A percentile compares a stretch with the other conserved stretches of the same genome.
Evolutionary conservation across 2,329 filamentous ascomycete genomes (phyloP).

Genomic region (Trichoderma sp.): DNA sequence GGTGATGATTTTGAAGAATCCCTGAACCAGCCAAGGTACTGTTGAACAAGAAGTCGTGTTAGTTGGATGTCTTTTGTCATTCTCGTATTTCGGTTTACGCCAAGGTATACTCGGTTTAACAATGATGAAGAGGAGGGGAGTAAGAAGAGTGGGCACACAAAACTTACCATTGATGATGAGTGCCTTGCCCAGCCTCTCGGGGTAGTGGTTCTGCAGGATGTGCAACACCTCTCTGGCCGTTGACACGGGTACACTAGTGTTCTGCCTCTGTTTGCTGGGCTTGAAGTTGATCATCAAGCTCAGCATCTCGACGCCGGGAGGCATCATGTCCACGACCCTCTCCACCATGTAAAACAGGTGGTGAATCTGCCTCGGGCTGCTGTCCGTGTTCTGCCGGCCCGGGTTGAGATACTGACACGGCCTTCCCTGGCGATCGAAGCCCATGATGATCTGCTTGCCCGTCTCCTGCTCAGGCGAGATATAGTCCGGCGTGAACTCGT

Average conservation of each 20-base stretch:
- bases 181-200: slow-evolving; percentile 83
- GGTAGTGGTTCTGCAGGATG: slow-evolving; percentile 94
- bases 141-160: slow-evolving; percentile 16
- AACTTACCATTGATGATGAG: slow-evolving; percentile 79
- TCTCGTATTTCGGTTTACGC: background rate
- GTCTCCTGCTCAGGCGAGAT: slow-evolving; percentile 94
- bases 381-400: slow-evolving; percentile 87
- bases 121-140: background rate
- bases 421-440: slow-evolving; percentile 81
- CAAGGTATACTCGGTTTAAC: background rate
- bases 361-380: slow-evolving; percentile 81
- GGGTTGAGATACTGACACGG: slow-evolving; percentile 90
- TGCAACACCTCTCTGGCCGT: slow-evolving; percentile 80
- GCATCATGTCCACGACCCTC: slow-evolving; percentile 81
- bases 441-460: slow-evolving; percentile 87
- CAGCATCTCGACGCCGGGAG: slow-evolving; percentile 79
- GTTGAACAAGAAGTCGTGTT: background rate
- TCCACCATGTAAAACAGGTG: slow-evolving; percentile 97
- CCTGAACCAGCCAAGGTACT: slow-evolving; percentile 89
- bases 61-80: background rate
- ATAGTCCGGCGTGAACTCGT: slow-evolving; percentile 76
- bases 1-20: slow-evolving; percentile 94
- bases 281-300: slow-evolving; percentile 92
- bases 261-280: slow-evolving; percentile 69
- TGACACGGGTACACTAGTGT: slow-evolving; percentile 68